These are phyloP conservation scores for Talaromyces islandicus DNA, from an alignment of 2,329 filamentous ascomycete species.

Conservation along the genomic window DNA sequence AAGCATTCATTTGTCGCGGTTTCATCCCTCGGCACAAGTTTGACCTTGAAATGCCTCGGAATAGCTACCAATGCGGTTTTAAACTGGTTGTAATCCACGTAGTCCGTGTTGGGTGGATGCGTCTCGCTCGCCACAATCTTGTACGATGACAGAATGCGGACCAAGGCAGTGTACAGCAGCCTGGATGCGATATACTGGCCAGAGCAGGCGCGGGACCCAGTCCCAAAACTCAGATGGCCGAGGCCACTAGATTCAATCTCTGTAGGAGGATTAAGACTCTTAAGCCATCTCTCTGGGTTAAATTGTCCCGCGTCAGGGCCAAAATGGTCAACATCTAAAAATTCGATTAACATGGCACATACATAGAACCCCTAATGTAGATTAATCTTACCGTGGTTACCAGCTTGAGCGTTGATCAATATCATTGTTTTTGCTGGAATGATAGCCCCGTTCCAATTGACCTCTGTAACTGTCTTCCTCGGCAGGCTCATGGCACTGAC, in stretches of 20 bases:
- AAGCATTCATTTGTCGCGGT: conserved; percentile 31
- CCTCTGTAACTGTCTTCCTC: conserved; percentile 59
- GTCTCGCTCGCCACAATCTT: conserved; percentile 45
- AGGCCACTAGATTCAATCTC: conserved; percentile 45
- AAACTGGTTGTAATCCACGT: conserved; percentile 57
- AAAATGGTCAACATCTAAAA: conserved; percentile 57
- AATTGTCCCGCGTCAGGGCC: conserved; percentile 50
- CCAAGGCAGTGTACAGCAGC: conserved; percentile 50
- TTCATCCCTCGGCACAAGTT: conserved; percentile 47
- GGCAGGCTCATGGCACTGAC: conserved; percentile 70
- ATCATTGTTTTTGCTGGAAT: conserved; percentile 70
- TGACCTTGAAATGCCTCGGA: conserved; percentile 53
- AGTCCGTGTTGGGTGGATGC: conserved; percentile 55
- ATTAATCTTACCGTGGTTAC: conserved; percentile 46
- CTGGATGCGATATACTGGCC: conserved; percentile 54
- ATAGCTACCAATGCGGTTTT: conserved; percentile 57
- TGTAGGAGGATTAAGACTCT: conserved; percentile 30
- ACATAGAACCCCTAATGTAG: no score
- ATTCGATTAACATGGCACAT: neutral
- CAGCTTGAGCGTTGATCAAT: conserved; percentile 68
- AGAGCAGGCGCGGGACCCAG: conserved; percentile 53
- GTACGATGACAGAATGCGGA: conserved; percentile 50
- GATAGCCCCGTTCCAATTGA: conserved; percentile 57
- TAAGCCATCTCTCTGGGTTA: conserved; percentile 60
- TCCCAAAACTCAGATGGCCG: conserved; percentile 52